Percentiles rank a stretch among this genome's conserved stretches.
phyloP scores from a whole-genome alignment of 176 grass and related monocot species.

The Saccharum spontaneum region DNA sequence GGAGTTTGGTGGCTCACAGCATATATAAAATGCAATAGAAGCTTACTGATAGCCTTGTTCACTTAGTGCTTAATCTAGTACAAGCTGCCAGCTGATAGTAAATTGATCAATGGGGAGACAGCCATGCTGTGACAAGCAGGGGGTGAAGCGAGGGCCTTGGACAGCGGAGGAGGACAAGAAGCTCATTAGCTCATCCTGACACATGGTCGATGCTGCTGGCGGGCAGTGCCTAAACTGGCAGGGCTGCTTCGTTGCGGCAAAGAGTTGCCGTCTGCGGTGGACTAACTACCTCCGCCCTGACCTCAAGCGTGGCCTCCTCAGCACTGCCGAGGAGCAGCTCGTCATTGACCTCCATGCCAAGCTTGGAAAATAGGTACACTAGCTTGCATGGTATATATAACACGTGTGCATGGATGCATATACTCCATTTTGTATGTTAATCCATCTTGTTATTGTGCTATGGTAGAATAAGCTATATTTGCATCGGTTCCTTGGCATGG shows the following conservation, averaged over 20 bases:
- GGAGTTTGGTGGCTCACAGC: conserved; percentile 38
- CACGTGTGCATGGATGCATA: neutral
- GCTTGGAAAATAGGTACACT: conserved; percentile 59
- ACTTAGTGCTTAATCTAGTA: conserved; percentile 18
- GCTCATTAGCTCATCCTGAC: conserved; percentile 69
- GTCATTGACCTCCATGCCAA: conserved; percentile 78
- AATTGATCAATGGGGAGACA: conserved; percentile 63
- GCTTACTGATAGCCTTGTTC: conserved; percentile 14
- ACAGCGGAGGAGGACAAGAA: conserved; percentile 81
- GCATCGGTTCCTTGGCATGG: neutral
- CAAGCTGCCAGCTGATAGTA: conserved; percentile 11
- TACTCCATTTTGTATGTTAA: neutral
- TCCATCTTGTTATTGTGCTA: neutral
- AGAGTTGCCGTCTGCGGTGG: conserved; percentile 86
- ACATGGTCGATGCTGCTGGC: conserved; percentile 69
- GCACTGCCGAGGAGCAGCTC: conserved; percentile 57
- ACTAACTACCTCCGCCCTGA: conserved; percentile 80
- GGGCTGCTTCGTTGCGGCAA: conserved; percentile 76
- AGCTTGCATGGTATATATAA: neutral
- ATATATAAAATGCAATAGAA: conserved; percentile 26
- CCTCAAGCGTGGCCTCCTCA: conserved; percentile 78
- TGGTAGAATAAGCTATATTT: conserved; percentile 17
- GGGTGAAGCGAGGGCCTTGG: conserved; percentile 71
- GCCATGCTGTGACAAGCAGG: conserved; percentile 72
- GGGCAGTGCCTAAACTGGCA: conserved; percentile 71